phyloP scores from a whole-genome alignment of 495 filamentous ascomycete species.

The Lichenothelia convexa region DNA sequence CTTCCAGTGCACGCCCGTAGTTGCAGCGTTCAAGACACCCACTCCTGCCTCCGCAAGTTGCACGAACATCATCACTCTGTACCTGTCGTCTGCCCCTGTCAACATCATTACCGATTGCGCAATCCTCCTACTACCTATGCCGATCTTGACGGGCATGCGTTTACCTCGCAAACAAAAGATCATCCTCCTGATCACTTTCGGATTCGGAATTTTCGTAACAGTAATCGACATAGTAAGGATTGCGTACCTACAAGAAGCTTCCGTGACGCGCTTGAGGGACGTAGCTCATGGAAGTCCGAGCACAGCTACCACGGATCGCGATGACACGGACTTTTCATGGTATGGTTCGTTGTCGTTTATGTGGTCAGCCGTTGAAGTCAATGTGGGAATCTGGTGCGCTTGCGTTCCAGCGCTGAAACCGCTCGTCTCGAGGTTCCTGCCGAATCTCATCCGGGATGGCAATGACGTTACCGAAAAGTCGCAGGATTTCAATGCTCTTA shows the following conservation, averaged over 20 bases:
- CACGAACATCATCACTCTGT: constrained; percentile 60
- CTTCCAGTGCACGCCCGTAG: constrained; percentile 69
- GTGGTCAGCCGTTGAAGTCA: constrained; percentile 87
- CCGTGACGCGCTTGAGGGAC: constrained; percentile 19
- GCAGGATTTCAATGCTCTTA: constrained; percentile 1
- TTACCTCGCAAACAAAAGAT: constrained; percentile 69
- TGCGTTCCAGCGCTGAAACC: constrained; percentile 84
- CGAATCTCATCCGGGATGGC: constrained; percentile 43
- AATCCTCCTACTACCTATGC: constrained; percentile 69
- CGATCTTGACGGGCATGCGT: constrained; percentile 69
- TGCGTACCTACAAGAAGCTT: constrained; percentile 69
- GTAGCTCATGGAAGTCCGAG: constrained; percentile 3
- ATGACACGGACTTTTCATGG: constrained; percentile 38
- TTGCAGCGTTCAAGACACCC: constrained; percentile 38
- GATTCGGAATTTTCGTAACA: constrained; percentile 66
- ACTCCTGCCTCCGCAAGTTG: constrained; percentile 31
- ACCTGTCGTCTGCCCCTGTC: constrained; percentile 65
- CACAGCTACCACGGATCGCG: constrained; percentile 19
- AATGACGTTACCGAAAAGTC: constrained; percentile 12
- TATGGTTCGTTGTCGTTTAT: constrained; percentile 72
- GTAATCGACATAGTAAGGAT: constrained; percentile 79
- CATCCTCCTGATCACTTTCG: constrained; percentile 67
- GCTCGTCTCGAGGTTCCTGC: constrained; percentile 55
- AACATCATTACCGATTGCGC: constrained; percentile 76
- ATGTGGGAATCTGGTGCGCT: constrained; percentile 70